phyloP scores from a whole-genome alignment of 306 rosid genomes.

The Hippophae rhamnoides region DNA sequence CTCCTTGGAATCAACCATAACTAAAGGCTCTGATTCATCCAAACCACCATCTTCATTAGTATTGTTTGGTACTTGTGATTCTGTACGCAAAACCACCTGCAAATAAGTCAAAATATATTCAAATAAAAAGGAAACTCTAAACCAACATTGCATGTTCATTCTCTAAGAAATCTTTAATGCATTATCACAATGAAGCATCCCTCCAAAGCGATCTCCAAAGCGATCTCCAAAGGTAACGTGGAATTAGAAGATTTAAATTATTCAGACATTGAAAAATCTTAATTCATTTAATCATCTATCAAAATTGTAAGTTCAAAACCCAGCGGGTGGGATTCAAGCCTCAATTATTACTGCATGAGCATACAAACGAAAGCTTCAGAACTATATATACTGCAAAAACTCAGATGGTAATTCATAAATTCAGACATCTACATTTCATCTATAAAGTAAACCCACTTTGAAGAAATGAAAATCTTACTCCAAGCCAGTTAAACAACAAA shows the following conservation, averaged over 20 bases:
- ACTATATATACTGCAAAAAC: no score
- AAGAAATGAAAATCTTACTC: no score
- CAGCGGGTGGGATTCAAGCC: no score
- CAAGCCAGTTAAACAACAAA: no score
- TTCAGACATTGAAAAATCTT: no score
- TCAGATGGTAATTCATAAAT: no score
- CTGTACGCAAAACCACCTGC: conserved; percentile 39
- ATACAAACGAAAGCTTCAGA: no score
- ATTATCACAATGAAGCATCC: not conserved
- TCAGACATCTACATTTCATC: no score
- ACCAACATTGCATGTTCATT: not conserved
- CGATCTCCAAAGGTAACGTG: not conserved
- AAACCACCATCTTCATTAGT: conserved; percentile 19
- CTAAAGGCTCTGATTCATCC: conserved; percentile 35
- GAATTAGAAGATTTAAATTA: not conserved
- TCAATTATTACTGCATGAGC: no score
- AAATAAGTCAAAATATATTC: conserved; percentile 13
- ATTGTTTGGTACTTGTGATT: conserved; percentile 10
- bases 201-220: not conserved
- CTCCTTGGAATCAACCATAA: conserved; percentile 37
- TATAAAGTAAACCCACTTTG: no score
- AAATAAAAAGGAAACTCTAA: not conserved
- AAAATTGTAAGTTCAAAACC: no score
- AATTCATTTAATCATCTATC: no score
- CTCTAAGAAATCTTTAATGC: not conserved